Evolutionary conservation across 192 early-diverging fungal genomes (phyloP), one percentile per base, ranked within the genome.

Genomic region (Coemansia sp.): DNA sequence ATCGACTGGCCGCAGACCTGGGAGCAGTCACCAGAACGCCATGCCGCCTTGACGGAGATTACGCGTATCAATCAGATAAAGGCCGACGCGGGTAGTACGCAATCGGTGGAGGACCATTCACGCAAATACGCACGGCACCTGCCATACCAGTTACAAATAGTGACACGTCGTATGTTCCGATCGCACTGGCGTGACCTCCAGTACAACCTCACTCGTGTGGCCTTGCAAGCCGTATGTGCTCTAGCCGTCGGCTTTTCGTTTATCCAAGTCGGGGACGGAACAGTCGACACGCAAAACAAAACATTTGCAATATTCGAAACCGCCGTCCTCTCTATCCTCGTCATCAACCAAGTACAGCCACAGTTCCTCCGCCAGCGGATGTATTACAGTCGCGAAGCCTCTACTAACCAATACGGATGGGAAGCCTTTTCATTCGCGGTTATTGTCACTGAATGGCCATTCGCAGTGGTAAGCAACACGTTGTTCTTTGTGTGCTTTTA

Each of bases 1-100:
- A 77, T 87, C 31, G 89, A 92, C 66, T 96, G 94, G 94, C 78
- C 90, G 54, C 87, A 91, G 22, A 65, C 88, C 13, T 96, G 94
- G 94, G 74, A 75, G 31, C 67, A 84, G 24, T 92, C 91, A 5
- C 59, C 74, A 1, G 87, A 93, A 71, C 69, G 72, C 41, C 49
- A 67, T 3, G 41, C 47, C 0, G 77, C 87, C n/a, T 36, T 81
- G 20, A 47, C 70, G n/a, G 88, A 88, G 47, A 80, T 96, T 29
- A 75, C 87, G 71, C 65, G 76, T 3, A 85, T 92, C 47, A 74
- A 76, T 34, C 41, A 70, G 65, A 31, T 67, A 55, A 82, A 82
- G 46, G 34, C 51, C 0, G 24, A 29, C 18, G 42, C 41, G 11
- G 68, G 55, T 36, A 54, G 44, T 16, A 60, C 40, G 11, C 20